These are phyloP conservation scores for Periconia sp. DNA, from an alignment of 2,329 filamentous ascomycete genomes.

Conservation along the genomic window DNA sequence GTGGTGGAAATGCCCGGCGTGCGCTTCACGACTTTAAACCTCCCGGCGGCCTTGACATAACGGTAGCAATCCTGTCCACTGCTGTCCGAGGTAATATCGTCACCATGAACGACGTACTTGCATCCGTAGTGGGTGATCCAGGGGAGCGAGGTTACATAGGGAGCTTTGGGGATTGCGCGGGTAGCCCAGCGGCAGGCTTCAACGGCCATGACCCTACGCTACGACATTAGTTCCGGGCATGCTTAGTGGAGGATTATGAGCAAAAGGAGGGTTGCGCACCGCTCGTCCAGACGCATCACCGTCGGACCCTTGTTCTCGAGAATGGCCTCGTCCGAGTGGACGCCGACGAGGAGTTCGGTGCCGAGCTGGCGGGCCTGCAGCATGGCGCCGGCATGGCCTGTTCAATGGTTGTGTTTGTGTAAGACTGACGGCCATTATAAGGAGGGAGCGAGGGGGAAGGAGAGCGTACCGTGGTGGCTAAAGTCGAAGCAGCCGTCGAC, in stretches of 20 bases:
- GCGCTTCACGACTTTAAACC: conserved; percentile 95
- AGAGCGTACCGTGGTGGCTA: conserved; percentile 78
- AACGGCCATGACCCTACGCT: conserved; percentile 74
- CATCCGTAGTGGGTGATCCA: conserved; percentile 97
- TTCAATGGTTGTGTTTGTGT: too few relatives aligned
- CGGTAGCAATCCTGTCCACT: conserved; percentile 95
- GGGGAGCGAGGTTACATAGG: conserved; percentile 89
- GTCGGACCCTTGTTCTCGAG: conserved; percentile 96
- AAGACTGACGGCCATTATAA: neutral
- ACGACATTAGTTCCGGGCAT: conserved; percentile 10
- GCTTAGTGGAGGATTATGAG: neutral
- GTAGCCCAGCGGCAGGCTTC: conserved; percentile 96
- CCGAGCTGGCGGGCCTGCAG: conserved; percentile 92
- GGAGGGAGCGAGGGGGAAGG: neutral
- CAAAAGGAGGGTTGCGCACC: conserved; percentile 50
- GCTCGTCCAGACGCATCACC: conserved; percentile 91
- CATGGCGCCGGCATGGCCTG: conserved; percentile 94
- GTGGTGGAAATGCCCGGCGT: conserved; percentile 97
- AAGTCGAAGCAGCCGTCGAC: conserved; percentile 99
- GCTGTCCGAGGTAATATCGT: conserved; percentile 95
- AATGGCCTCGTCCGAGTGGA: conserved; percentile 95
- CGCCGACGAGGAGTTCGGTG: conserved; percentile 82
- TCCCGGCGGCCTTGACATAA: conserved; percentile 89
- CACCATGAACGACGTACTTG: conserved; percentile 92
- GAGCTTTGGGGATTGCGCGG: conserved; percentile 77